A percentile compares a stretch with the other conserved stretches of the same genome.
phyloP scores from a whole-genome alignment of 257 asterid genomes.

The Thymus quinquecostatus region DNA sequence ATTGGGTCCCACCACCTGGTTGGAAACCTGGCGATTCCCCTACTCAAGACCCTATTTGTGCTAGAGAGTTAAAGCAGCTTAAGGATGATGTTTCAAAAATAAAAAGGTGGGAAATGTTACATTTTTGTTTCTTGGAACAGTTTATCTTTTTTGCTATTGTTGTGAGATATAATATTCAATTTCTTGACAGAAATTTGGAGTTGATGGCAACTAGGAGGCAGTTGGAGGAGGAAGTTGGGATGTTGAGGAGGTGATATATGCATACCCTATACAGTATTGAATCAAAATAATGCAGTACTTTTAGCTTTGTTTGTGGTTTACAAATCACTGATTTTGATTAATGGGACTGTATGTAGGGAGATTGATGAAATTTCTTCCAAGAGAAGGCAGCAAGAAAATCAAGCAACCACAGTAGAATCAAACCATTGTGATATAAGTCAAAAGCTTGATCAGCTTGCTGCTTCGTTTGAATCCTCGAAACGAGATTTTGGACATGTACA shows the following conservation, averaged over 20 bases:
- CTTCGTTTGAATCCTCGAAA: constrained; percentile 50
- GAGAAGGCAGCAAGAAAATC: constrained; percentile 46
- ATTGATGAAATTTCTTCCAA: constrained; percentile 46
- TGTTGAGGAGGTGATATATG: constrained; percentile 55
- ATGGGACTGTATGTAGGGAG: constrained; percentile 58
- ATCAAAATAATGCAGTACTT: background rate
- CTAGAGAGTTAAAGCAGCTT: constrained; percentile 64
- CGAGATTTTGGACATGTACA: constrained; percentile 38
- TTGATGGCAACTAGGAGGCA: constrained; percentile 54
- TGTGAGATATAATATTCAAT: background rate
- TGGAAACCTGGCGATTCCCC: constrained; percentile 94
- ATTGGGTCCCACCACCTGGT: constrained; percentile 96
- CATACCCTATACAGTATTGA: background rate
- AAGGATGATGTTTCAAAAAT: constrained; percentile 57
- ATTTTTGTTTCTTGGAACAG: background rate
- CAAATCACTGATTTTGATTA: constrained; percentile 17
- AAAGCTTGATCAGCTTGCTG: constrained; percentile 43
- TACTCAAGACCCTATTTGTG: constrained; percentile 85
- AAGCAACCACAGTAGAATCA: constrained; percentile 41
- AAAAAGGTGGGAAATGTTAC: constrained; percentile 54
- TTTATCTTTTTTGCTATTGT: background rate
- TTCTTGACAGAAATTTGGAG: constrained; percentile 49
- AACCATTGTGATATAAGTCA: constrained; percentile 41
- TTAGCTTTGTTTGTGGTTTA: background rate
- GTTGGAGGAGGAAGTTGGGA: constrained; percentile 67